A percentile compares a stretch with the other conserved stretches of the same genome.
Conservation (phyloP, 2,329 filamentous ascomycete species). For the Gyromitra esculenta region DNA sequence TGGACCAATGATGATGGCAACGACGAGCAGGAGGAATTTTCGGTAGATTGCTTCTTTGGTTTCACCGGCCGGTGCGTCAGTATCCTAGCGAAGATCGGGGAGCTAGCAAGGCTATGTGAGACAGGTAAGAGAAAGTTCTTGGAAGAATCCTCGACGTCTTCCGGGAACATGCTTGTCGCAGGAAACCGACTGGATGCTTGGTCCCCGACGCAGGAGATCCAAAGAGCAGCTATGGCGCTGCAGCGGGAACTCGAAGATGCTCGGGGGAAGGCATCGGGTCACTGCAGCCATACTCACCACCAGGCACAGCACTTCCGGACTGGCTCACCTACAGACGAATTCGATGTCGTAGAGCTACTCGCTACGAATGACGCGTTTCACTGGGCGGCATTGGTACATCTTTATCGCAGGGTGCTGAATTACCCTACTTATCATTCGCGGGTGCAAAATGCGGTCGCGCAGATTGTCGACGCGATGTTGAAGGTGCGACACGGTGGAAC, state of each 20-base stretch:
- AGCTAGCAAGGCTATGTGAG: constrained; percentile 75
- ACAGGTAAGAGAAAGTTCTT: constrained; percentile 63
- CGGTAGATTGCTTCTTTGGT: constrained; percentile 83
- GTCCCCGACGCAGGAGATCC: constrained; percentile 68
- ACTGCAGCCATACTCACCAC: constrained; percentile 60
- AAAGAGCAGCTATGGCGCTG: constrained; percentile 69
- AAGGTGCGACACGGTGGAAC: constrained; percentile 73
- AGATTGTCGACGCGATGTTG: constrained; percentile 71
- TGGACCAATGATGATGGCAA: constrained; percentile 68
- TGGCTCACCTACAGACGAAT: constrained; percentile 50
- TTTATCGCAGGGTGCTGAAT: constrained; percentile 77
- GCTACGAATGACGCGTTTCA: constrained; percentile 82
- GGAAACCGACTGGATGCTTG: constrained; percentile 66
- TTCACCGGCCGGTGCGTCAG: constrained; percentile 78
- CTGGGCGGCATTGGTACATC: constrained; percentile 78
- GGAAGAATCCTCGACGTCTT: constrained; percentile 19
- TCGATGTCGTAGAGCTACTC: constrained; percentile 68
- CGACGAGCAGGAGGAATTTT: constrained; percentile 64
- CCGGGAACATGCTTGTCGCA: neutral
- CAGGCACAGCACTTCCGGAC: constrained; percentile 60
- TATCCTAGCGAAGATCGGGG: constrained; percentile 76
- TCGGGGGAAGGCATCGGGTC: constrained; percentile 60
- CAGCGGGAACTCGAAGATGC: constrained; percentile 71
- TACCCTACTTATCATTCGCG: constrained; percentile 68
- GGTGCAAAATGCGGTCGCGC: constrained; percentile 71